These are phyloP conservation scores for Leccinellum rugosiceps DNA, from an alignment of 768 basidiomycete species.

Conservation along the genomic window DNA sequence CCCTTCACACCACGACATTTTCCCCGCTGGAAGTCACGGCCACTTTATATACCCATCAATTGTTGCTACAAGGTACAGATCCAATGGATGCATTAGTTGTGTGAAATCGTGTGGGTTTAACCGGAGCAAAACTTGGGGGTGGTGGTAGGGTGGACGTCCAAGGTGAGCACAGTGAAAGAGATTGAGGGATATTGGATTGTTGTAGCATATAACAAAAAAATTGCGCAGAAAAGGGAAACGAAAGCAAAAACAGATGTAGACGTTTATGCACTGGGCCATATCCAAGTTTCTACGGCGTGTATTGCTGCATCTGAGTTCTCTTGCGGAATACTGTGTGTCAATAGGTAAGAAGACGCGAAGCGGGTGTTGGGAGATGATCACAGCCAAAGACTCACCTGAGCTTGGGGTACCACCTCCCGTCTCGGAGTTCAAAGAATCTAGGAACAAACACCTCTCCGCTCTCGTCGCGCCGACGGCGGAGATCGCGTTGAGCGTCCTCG, in stretches of 20 bases:
- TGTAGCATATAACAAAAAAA: constrained; percentile 3
- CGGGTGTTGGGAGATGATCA: too few relatives aligned
- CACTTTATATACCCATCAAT: constrained; percentile 36
- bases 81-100: constrained; percentile 35
- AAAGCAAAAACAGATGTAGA: not conserved
- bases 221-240: not conserved
- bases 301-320: constrained; percentile 65
- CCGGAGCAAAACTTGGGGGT: constrained; percentile 4
- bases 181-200: constrained; percentile 17
- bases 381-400: constrained; percentile 33
- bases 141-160: not conserved
- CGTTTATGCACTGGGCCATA: constrained; percentile 46
- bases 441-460: constrained; percentile 65
- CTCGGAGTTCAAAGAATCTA: constrained; percentile 73
- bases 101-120: constrained; percentile 22
- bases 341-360: not conserved
- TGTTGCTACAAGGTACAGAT: constrained; percentile 40
- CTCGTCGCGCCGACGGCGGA: constrained; percentile 70
- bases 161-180: not conserved
- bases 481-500: constrained; percentile 89
- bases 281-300: constrained; percentile 70
- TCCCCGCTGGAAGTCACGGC: constrained; percentile 22
- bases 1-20: constrained; percentile 3
- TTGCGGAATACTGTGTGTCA: constrained; percentile 53
- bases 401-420: constrained; percentile 83